These are phyloP conservation scores for Pythium apleroticum DNA, from an alignment of 352 stramenopile genomes.

Conservation along the genomic window DNA sequence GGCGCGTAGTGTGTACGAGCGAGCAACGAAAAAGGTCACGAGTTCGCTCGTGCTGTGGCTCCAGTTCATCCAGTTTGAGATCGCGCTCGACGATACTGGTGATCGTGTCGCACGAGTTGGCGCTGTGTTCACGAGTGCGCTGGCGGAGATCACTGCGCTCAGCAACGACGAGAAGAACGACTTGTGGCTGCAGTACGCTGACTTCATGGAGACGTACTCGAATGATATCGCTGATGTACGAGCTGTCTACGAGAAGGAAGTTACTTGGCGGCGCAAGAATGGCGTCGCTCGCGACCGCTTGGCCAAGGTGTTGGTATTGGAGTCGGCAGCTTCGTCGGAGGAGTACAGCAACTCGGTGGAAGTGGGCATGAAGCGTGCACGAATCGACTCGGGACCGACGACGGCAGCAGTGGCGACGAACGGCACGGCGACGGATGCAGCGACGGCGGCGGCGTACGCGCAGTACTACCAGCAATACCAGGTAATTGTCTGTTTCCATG, in stretches of 20 bases:
- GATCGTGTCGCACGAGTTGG: constrained; percentile 30
- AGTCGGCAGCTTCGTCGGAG: constrained; percentile 24
- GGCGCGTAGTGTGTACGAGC: constrained; percentile 47
- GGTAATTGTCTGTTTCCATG: constrained; percentile 46
- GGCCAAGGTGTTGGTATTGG: constrained; percentile 58
- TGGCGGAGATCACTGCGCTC: constrained; percentile 53
- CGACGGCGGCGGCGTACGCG: constrained; percentile 33
- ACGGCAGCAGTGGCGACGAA: constrained; percentile 25
- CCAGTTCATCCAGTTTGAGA: constrained; percentile 72
- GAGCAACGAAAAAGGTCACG: constrained; percentile 40
- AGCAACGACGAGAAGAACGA: constrained; percentile 77
- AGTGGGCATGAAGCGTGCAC: constrained; percentile 53
- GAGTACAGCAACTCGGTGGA: constrained; percentile 36
- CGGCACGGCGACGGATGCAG: constrained; percentile 28
- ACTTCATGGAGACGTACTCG: constrained; percentile 69
- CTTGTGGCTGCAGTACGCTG: constrained; percentile 76
- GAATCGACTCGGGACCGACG: constrained; percentile 36
- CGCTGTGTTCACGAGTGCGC: constrained; percentile 44
- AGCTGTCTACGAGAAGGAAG: constrained; percentile 48
- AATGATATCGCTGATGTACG: constrained; percentile 45
- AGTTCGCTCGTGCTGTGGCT: constrained; percentile 61
- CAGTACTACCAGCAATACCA: constrained; percentile 82
- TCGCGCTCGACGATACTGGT: constrained; percentile 40
- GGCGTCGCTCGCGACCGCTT: constrained; percentile 46
- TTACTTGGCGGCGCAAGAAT: constrained; percentile 73